Evolutionary conservation across 495 filamentous ascomycete genomes (phyloP), one percentile per base, ranked within the genome.

Genomic region (Parathielavia appendiculata): DNA sequence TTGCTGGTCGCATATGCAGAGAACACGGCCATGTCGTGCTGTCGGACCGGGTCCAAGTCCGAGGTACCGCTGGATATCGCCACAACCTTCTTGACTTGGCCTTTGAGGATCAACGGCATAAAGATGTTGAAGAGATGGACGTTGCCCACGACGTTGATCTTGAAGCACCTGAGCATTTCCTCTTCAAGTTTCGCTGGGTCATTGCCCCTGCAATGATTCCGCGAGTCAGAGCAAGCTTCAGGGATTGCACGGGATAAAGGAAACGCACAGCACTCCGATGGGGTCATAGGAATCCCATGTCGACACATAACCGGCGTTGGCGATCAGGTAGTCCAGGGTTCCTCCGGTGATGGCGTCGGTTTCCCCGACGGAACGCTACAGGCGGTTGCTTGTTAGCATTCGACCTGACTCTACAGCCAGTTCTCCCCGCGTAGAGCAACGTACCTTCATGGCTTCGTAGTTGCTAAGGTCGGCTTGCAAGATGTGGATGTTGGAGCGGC

Each of bases 101-200:
- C 77, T 23, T 78, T 71, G 11, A 69, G 63, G 50, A 85, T 65
- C 3, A 82, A 73, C 8, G 82, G 80, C 12, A 81, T 32, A 64
- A 81, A 83, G 35, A 75, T 57, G 62, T 80, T 76, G 62, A 77
- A 75, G 30, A 80, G 70, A 57, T 83, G 71, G 61, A 84, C 74
- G 52, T 77, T 73, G 16, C 68, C 80, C 41, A 80, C 30, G 32
- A 77, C 69, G 56, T 83, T 84, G 53, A 68, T 64, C 4, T 76
- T 44, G 59, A 82, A 74, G 13, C 56, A 26, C 69, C 66, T 22
- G 19, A 45, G 4, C 43, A 45, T 45, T 17, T 45, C 43, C 12
- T 45, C 43, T 45, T 45, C 43, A 22, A 45, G 43, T 13, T 45
- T 17, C 16, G 8, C n/a, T 5, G 43, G 43, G 4, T 45, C 7